Conservation (phyloP, 257 asterid genomes). For the Jacaranda mimosifolia region DNA sequence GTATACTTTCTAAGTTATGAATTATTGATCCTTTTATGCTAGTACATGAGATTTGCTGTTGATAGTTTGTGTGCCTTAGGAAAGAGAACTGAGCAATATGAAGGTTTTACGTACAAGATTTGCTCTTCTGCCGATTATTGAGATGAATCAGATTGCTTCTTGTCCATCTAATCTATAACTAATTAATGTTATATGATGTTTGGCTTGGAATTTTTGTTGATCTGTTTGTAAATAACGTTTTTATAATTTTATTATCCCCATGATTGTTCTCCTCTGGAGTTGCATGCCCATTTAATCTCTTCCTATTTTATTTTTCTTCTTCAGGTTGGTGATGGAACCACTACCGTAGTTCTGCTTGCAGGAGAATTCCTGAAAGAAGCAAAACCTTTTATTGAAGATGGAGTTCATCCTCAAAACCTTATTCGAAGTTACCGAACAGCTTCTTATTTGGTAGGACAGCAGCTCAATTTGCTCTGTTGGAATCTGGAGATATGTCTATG, state of each 20-base stretch:
- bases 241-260: background rate
- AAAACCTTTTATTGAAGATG: conserved; percentile 97
- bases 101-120: too few species aligned
- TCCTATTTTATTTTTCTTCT: conserved; percentile 24
- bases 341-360: conserved; percentile 97
- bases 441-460: conserved; percentile 66
- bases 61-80: background rate
- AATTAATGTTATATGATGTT: background rate
- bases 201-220: background rate
- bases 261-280: background rate
- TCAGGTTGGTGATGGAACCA: conserved; percentile 99
- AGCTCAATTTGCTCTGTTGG: conserved; percentile 13
- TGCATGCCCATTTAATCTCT: conserved; percentile 5
- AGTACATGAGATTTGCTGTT: background rate
- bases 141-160: conserved; percentile 4
- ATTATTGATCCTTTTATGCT: conserved; percentile 10
- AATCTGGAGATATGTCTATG: conserved; percentile 34
- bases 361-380: conserved; percentile 98
- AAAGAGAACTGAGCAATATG: too few species aligned
- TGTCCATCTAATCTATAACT: conserved; percentile 11
- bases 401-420: conserved; percentile 97
- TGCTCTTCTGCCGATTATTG: background rate
- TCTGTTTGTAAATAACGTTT: background rate
- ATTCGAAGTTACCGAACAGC: conserved; percentile 90
- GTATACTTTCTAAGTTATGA: background rate